These are phyloP conservation scores for Sporobolomyces roseus DNA, from an alignment of 768 basidiomycete species.

Conservation along the genomic window DNA sequence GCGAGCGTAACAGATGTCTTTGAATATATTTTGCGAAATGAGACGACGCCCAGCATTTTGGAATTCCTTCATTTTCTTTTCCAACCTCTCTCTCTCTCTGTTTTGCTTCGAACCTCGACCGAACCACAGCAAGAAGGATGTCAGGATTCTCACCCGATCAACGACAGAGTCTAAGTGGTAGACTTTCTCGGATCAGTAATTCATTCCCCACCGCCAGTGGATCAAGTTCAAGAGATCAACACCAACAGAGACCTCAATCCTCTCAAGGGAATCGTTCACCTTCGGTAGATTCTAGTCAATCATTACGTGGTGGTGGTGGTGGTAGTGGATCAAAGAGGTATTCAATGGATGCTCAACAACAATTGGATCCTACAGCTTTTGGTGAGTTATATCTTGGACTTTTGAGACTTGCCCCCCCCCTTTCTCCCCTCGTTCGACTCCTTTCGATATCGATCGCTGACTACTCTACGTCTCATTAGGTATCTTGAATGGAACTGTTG, in stretches of 20 bases:
- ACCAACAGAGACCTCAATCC: background rate
- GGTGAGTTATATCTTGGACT: background rate
- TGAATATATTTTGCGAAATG: too few relatives aligned
- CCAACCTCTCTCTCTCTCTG: too few relatives aligned
- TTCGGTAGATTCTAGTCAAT: background rate
- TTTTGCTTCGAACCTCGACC: too few relatives aligned
- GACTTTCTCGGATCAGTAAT: background rate
- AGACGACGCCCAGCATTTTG: too few relatives aligned
- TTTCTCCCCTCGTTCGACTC: conserved; percentile 4
- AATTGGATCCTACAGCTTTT: conserved; percentile 5
- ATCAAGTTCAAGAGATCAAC: too few relatives aligned
- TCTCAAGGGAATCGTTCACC: background rate
- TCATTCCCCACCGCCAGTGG: background rate
- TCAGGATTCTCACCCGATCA: too few relatives aligned
- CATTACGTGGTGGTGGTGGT: background rate
- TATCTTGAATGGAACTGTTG: conserved; percentile 18
- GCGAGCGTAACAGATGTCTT: too few relatives aligned
- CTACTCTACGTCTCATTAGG: background rate
- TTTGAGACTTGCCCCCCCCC: too few relatives aligned
- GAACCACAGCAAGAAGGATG: too few relatives aligned
- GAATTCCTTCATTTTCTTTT: too few relatives aligned
- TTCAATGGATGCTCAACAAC: background rate
- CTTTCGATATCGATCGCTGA: background rate
- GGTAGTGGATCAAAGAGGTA: background rate
- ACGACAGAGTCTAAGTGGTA: too few relatives aligned